phyloP scores from a whole-genome alignment of 768 basidiomycete species.

The Xerocomus potaroensis region DNA sequence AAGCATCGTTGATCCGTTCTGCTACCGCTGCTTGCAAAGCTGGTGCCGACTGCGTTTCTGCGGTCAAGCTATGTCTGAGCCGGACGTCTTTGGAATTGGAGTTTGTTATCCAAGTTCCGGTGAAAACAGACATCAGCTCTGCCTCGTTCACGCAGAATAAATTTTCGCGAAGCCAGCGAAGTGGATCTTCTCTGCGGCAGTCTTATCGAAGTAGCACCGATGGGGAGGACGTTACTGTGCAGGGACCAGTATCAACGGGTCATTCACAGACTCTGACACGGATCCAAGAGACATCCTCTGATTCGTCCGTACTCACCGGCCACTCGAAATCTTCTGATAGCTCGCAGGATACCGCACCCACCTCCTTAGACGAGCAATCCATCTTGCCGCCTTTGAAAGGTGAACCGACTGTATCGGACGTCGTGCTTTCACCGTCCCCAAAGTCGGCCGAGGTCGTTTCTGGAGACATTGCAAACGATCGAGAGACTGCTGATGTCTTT shows the following conservation, averaged over 20 bases:
- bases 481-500: conserved; percentile 30
- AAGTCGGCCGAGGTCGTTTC: conserved; percentile 45
- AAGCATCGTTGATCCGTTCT: conserved; percentile 69
- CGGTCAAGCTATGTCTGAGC: conserved; percentile 78
- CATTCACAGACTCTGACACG: conserved; percentile 14
- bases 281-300: conserved; percentile 45
- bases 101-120: conserved; percentile 63
- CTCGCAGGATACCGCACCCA: conserved; percentile 48
- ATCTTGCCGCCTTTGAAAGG: conserved; percentile 28
- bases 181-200: conserved; percentile 35
- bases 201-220: conserved; percentile 39
- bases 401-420: conserved; percentile 26
- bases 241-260: conserved; percentile 38
- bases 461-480: conserved; percentile 43
- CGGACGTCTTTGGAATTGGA: conserved; percentile 57
- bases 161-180: conserved; percentile 39
- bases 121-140: conserved; percentile 41
- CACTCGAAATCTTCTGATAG: conserved; percentile 41
- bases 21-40: conserved; percentile 86
- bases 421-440: conserved; percentile 25
- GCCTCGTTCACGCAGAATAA: conserved; percentile 46
- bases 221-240: conserved; percentile 62
- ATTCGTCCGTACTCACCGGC: conserved; percentile 41
- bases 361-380: conserved; percentile 45
- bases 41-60: conserved; percentile 82